Evolutionary conservation across 164 flowering plant species (phyloP), one percentile per base, ranked within the genome.

Genomic region (Liquidambar formosana): DNA sequence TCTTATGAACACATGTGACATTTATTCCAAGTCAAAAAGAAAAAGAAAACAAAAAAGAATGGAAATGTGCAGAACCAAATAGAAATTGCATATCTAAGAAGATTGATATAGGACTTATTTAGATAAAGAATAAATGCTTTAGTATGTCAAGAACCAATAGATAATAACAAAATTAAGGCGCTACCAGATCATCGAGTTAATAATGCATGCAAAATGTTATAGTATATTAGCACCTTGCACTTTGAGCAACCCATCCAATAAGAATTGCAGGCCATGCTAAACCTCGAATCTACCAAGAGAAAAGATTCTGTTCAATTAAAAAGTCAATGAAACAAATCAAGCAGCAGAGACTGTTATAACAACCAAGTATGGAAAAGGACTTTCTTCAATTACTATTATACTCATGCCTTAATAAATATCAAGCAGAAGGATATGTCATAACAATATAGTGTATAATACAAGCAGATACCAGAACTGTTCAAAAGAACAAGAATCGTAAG

Each of bases 241-340:
- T 95, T 79, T 95, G 99, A 75, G 98, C 91, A 76, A 91, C 90
- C 92, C 83, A 82, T 65, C 99, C 99, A 69, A 91, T 76, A 62
- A 95, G 96, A 78, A 93, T 61, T 62, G 96, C 96, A 64, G 99
- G 99, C 98, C 96, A 93, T 67, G 99, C 99, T 57, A 93, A 87
- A 56, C 92, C 96, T 74, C 99, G 90, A 76, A 91, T 95, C 98
- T 95, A 77, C 45, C 27, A 79, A 70, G 9, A 67, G 10, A 63
- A 71, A 65, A 71, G 1, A 23, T 44, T 62, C 22, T 1, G 52
- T 51, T 61, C 48, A 45, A 57, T 16, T 46, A 9, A 53, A 51
- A 67, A 15, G 33, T 54, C 33, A n/a, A 6, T 53, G 8, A 16
- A 56, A 52, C n/a, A 57, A 63, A 57, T 25, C 47, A 71, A 57